These are phyloP conservation scores for Gastrolobium villosum DNA, from an alignment of 306 rosid species.

Conservation along the genomic window DNA sequence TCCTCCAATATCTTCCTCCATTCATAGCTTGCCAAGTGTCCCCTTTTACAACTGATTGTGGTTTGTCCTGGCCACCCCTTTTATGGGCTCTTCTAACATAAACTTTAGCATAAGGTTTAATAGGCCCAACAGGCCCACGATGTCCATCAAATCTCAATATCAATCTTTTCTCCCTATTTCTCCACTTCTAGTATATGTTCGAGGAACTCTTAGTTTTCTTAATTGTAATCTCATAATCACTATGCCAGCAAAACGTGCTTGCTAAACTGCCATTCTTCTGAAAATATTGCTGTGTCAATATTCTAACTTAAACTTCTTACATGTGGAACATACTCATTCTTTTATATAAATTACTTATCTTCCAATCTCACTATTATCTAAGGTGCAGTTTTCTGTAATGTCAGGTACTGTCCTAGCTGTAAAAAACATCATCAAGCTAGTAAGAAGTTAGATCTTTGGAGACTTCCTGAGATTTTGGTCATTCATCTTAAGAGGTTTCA, in stretches of 20 bases:
- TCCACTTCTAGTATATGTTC: slow-evolving; percentile 26
- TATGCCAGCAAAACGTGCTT: slow-evolving; percentile 19
- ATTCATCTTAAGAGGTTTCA: slow-evolving; percentile 98
- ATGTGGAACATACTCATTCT: slow-evolving; percentile 31
- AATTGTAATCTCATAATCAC: slow-evolving; percentile 11
- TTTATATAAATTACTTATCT: slow-evolving; percentile 32
- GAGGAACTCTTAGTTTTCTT: slow-evolving; percentile 32
- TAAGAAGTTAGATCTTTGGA: slow-evolving; percentile 98
- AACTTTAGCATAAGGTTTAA: too few relatives aligned
- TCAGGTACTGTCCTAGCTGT: slow-evolving; percentile 96
- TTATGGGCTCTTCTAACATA: too few relatives aligned
- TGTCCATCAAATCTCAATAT: neutral
- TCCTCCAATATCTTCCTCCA: too few relatives aligned
- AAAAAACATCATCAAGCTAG: slow-evolving; percentile 91
- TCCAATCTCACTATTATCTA: slow-evolving; percentile 46
- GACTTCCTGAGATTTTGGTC: slow-evolving; percentile 97
- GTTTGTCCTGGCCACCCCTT: too few relatives aligned
- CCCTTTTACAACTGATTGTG: too few relatives aligned
- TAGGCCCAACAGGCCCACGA: too few relatives aligned
- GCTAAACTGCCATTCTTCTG: slow-evolving; percentile 31
- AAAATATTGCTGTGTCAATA: slow-evolving; percentile 33
- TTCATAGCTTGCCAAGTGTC: too few relatives aligned
- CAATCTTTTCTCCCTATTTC: slow-evolving; percentile 7
- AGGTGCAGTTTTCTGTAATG: slow-evolving; percentile 41
- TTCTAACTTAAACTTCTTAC: too few relatives aligned